A percentile compares a stretch with the other conserved stretches of the same genome.
These are phyloP conservation scores for Solanum lignicaule DNA, from an alignment of 257 asterid genomes.

Conservation along the genomic window DNA sequence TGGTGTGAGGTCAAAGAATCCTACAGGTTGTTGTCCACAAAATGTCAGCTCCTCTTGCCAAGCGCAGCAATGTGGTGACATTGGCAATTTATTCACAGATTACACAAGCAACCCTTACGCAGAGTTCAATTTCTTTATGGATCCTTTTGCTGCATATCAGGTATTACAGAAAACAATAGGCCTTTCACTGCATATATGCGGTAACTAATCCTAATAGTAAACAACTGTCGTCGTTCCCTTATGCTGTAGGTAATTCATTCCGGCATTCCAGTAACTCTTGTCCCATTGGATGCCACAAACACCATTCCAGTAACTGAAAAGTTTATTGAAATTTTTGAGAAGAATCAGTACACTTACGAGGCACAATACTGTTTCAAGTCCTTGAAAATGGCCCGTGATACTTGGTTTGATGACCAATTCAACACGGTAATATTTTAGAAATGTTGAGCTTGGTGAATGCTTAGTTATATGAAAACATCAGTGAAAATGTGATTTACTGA, in stretches of 20 bases:
- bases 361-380: conserved; percentile 80
- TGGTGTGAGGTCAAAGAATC: conserved; percentile 57
- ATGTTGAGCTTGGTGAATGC: background rate
- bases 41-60: conserved; percentile 38
- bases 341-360: conserved; percentile 72
- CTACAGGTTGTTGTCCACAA: conserved; percentile 62
- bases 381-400: conserved; percentile 65
- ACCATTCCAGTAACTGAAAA: conserved; percentile 54
- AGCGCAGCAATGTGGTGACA: conserved; percentile 58
- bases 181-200: background rate
- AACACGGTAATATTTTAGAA: conserved; percentile 37
- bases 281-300: conserved; percentile 90
- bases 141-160: conserved; percentile 96
- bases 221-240: background rate
- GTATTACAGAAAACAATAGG: conserved; percentile 12
- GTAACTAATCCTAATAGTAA: background rate
- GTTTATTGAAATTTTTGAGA: conserved; percentile 43
- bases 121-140: conserved; percentile 74
- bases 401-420: conserved; percentile 51
- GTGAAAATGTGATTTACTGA: background rate
- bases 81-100: conserved; percentile 58
- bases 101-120: conserved; percentile 69
- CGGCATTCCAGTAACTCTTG: conserved; percentile 69
- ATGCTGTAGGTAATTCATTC: conserved; percentile 65
- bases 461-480: background rate